These are phyloP conservation scores for Rhizophagus clarus DNA, from an alignment of 192 early-diverging fungal genomes.

Conservation along the genomic window DNA sequence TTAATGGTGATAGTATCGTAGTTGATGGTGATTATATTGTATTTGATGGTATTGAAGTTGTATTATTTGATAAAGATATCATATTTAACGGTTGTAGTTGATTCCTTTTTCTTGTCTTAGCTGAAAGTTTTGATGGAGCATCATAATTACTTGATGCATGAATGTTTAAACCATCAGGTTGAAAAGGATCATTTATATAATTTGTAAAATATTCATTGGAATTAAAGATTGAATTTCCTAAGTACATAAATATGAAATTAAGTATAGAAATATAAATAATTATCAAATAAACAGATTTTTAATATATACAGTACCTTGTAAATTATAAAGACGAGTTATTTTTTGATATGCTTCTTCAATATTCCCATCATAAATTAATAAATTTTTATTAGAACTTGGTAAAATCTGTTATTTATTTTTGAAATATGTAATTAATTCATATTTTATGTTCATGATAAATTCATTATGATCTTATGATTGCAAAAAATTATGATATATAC, in stretches of 20 bases:
- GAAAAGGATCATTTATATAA: not conserved
- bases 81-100: no score
- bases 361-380: not conserved
- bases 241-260: no score
- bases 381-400: not conserved
- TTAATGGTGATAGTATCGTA: no score
- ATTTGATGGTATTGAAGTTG: no score
- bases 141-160: not conserved
- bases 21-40: no score
- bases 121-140: not conserved
- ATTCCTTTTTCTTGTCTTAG: not conserved
- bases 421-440: conserved; percentile 1
- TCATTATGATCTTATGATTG: not conserved
- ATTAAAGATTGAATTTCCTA: not conserved
- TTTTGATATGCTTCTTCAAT: not conserved
- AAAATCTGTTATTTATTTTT: not conserved
- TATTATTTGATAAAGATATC: no score
- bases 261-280: no score
- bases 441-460: not conserved
- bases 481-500: not conserved
- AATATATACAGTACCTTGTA: not conserved
- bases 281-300: no score
- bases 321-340: not conserved
- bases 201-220: not conserved
- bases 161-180: not conserved